Percentiles rank a stretch among this genome's conserved stretches.
phyloP scores from a whole-genome alignment of 169 alveolate species.

The Plasmodium vivax region DNA sequence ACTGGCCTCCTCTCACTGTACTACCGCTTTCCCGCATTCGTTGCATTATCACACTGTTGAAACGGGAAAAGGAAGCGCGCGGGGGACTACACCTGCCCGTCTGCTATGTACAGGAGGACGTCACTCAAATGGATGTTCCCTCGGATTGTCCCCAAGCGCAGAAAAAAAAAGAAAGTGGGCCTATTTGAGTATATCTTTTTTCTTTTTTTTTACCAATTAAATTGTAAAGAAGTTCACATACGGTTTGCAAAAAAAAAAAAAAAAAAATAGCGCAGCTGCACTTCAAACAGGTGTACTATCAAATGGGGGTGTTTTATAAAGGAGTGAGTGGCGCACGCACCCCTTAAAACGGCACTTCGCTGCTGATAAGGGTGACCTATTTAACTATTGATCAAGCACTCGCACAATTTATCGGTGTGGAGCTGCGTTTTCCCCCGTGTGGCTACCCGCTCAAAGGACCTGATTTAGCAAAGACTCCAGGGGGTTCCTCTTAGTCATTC shows the following conservation, averaged over 20 bases:
- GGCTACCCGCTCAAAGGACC: not conserved
- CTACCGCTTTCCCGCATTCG: not conserved
- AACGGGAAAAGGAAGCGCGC: not conserved
- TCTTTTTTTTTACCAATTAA: not conserved
- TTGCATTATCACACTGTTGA: not conserved
- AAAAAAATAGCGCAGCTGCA: not conserved
- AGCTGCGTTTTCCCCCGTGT: not conserved
- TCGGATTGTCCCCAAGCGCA: not conserved
- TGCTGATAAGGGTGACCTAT: not conserved
- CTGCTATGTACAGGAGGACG: not conserved
- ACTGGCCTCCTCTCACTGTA: not conserved
- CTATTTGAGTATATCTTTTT: not conserved
- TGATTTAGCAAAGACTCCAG: slow-evolving; percentile 44
- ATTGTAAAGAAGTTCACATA: not conserved
- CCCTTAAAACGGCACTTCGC: not conserved
- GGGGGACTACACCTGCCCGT: not conserved
- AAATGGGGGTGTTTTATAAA: not conserved
- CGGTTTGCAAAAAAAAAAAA: not conserved
- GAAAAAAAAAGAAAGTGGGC: not conserved
- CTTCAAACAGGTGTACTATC: not conserved
- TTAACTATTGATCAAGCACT: not conserved
- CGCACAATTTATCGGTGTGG: not conserved
- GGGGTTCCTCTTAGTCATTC: slow-evolving; percentile 19
- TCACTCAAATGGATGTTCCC: not conserved
- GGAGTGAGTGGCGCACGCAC: not conserved